A percentile compares a stretch with the other conserved stretches of the same genome.
Evolutionary conservation across 1,284 basidiomycete genomes (phyloP).

Genomic region (Naganishia liquefaciens): DNA sequence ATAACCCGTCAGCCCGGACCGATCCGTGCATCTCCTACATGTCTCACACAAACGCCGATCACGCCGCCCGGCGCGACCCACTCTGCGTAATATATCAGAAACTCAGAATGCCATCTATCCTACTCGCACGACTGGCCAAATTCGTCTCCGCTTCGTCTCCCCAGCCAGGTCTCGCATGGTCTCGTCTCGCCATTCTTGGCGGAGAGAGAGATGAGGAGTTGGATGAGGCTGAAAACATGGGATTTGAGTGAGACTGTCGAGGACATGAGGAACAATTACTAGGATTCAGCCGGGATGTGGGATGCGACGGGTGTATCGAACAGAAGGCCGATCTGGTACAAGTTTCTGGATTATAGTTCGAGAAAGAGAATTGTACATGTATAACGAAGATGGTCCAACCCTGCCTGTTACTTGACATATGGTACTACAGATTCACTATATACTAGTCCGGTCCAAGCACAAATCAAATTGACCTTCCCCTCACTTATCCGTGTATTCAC

Average conservation of each 20-base stretch:
- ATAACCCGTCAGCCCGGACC: neutral
- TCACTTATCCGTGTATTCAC: neutral
- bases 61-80: neutral
- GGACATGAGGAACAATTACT: neutral
- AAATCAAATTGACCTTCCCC: neutral
- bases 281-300: neutral
- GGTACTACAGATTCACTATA: neutral
- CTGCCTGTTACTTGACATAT: neutral
- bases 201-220: slow-evolving; percentile 10
- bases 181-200: slow-evolving; percentile 10
- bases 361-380: neutral
- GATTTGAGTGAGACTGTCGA: slow-evolving; percentile 1
- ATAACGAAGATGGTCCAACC: no score
- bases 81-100: neutral
- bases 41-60: slow-evolving; percentile 2
- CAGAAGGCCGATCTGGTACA: neutral
- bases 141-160: neutral
- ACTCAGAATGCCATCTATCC: neutral
- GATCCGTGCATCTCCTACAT: neutral
- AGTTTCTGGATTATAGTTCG: neutral
- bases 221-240: slow-evolving; percentile 24
- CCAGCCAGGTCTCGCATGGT: slow-evolving; percentile 1
- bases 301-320: slow-evolving; percentile 6
- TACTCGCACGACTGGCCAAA: neutral
- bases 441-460: neutral